Conservation (phyloP, 1,284 basidiomycete species). For the Cerrena zonata region DNA sequence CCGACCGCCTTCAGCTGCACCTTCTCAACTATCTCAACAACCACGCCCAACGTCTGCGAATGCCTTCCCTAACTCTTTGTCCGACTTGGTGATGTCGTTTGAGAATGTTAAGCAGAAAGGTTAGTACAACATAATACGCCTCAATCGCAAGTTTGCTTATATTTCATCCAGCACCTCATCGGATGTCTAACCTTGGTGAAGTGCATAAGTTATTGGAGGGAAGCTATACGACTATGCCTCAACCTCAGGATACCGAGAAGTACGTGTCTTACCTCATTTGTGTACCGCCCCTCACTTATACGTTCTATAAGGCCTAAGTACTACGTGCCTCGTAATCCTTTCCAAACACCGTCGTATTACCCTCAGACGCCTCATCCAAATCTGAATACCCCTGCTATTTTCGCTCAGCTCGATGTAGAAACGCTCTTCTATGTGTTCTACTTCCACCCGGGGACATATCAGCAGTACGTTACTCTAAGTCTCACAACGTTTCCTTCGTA, state of each 20-base stretch:
- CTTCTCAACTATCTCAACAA: constrained; percentile 24
- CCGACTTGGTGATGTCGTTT: constrained; percentile 91
- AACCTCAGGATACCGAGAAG: constrained; percentile 93
- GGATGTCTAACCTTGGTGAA: constrained; percentile 81
- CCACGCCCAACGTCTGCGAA: constrained; percentile 30
- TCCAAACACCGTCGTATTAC: constrained; percentile 89
- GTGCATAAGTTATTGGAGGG: constrained; percentile 90
- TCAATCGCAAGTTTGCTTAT: constrained; percentile 7
- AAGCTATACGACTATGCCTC: constrained; percentile 82
- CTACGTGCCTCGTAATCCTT: constrained; percentile 92
- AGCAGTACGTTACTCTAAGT: constrained; percentile 61
- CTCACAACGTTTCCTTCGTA: background rate
- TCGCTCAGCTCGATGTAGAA: constrained; percentile 92
- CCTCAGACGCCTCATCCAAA: constrained; percentile 82
- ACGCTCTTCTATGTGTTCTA: constrained; percentile 99
- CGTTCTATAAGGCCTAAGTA: constrained; percentile 75
- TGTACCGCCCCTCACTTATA: background rate
- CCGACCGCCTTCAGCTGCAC: constrained; percentile 28
- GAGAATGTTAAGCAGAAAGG: constrained; percentile 95
- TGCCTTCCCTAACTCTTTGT: constrained; percentile 76
- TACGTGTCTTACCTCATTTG: constrained; percentile 33
- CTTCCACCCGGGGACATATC: constrained; percentile 93
- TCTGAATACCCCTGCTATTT: constrained; percentile 82
- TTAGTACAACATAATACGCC: constrained; percentile 31
- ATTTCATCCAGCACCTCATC: constrained; percentile 81